Base-by-base conservation (phyloP, 192 early-diverging fungal species). In the Podila epicladia region DNA sequence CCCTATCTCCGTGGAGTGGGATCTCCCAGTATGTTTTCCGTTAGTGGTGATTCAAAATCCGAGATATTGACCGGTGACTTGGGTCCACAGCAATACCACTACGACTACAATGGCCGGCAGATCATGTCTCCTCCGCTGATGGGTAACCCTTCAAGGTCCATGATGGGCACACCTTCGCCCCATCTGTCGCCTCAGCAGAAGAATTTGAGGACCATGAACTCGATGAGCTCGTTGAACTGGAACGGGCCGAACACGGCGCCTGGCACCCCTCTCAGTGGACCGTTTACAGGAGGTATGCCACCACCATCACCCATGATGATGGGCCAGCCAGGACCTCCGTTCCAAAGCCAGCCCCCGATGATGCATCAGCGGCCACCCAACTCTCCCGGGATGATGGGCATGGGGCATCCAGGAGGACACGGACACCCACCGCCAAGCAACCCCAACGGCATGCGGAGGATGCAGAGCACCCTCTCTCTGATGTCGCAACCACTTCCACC, bases 41-140 rank as follows among this genome's bases (percentile, higher is more conserved):
- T 62, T 38, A 20, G 0, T 1, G 67, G 50, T 13, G 67, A 77
- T 29, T 73, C 64, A 20, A 79, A 65, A 32, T 58, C 68, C 4
- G 69, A 69, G 57, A 11, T 73, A 17, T 50, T 58, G 9, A 24
- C 58, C 2, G 68, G 58, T 2, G 83, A 84, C 24, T 31, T 73
- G 60, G 77, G 83, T 68, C 83, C 83, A 8, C 76, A 82, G 50
- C 83, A 80, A 51, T 65, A 72, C 62, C 71, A 74, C 26, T 84
- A 65, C 57, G 83, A 84, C 17, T 84, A 84, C 28, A 72, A 80
- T 29, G 77, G 77, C 33, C 57, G 77, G 12, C 77, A 80, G 26
- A 22, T 53, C 3, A 72, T 80, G 77, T 72, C 19, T 26, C 77
- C 77, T 37, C 77, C 77, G 9, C 51, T 80, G 62, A 26, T 59